Base-by-base conservation (phyloP, 805 yeast genomes). In the Scheffersomyces coipomensis region DNA sequence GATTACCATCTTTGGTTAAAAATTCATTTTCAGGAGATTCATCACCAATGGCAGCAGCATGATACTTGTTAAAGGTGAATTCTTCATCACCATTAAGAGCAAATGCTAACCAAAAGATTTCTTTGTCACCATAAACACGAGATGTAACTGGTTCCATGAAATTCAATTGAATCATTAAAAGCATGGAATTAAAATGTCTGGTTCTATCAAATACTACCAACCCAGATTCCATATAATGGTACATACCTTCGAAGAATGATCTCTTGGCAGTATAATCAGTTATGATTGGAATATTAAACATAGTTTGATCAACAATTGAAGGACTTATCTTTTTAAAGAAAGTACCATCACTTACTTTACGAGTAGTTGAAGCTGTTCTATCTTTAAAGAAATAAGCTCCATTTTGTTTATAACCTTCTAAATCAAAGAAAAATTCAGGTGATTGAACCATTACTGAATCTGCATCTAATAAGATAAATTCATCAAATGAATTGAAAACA, bases 61-160 rank as follows among this genome's bases (percentile, higher is more conserved):
- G 66, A 45, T 66, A 56, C 6, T 58, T 42, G 48, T 79, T 81
- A 54, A 81, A 73, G 19, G 53, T 56, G 46, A 77, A 79, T n/a
- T 60, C 54, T 42, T 75, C 79, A 47, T 80, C 79, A 9, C 87
- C 58, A 38, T 64, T 53, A 48, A 56, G 44, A n/a, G 59, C 46
- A 40, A 79, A 77, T 2, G 85, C 86, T 24, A 85, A 53, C 90
- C 91, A 84, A 49, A 83, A 79, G 44, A 85, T 63, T 52, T 85
- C 91, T 49, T 85, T 85, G 46, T 85, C 93, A 30, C 93, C 93
- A 70, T 85, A 84, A 8, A 83, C 48, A 36, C 61, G 42, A 9
- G 45, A 34, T 16, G 42, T 45, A 4, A 57, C 51, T 6, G 62
- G 54, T n/a, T 27, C 37, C 29, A 45, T 38, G 34, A 55, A 51